Evolutionary conservation across 140 eudicot species (phyloP), one percentile per base, ranked within the genome.

Genomic region (Anethum foeniculum): DNA sequence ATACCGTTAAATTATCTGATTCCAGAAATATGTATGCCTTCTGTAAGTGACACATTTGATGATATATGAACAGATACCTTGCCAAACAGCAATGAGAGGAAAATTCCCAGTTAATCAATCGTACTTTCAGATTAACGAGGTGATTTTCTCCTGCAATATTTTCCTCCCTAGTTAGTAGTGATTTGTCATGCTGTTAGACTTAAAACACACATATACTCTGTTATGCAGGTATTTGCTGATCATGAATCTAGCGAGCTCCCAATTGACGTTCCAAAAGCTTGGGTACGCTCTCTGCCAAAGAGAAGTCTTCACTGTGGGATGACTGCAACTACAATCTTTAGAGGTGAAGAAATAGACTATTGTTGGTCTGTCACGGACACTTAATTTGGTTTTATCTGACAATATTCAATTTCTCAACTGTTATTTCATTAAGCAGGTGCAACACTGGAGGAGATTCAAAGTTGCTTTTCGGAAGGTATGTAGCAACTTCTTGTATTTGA

Each of bases 41-140:
- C 71, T 79, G n/a, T 82, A 62, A 2, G 32, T 81, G 74, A 23
- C 51, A 71, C 48, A 60, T 81, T 44, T 48, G 2, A 84, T 43
- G 25, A 68, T 75, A 9, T 71, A 83, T 80, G 69, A 43, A 81
- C 87, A 93, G 98, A 89, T 87, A 38, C 98, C 98, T n/a, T 82
- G 89, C 52, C 54, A 90, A 80, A 94, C 96, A 8, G 96, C 97
- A 54, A 86, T 8, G 14, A 82, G 90, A 71, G 97, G 94, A 76
- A 41, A 32, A 18, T 92, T 94, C 82, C 91, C 98, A 23, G 89
- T 90, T 0, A 89, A 94, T 62, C 94, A 90, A 80, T 90, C 98
- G 14, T 94, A 92, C 69, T 94, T 94, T 87, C 98, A 94, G 77
- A 88, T 89, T 54, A 94, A 94, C 18, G 97, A 94, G 98, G 98